Evolutionary conservation across 2,329 filamentous ascomycete genomes (phyloP).

Genomic region (Aspergillus pseudonomiae): DNA sequence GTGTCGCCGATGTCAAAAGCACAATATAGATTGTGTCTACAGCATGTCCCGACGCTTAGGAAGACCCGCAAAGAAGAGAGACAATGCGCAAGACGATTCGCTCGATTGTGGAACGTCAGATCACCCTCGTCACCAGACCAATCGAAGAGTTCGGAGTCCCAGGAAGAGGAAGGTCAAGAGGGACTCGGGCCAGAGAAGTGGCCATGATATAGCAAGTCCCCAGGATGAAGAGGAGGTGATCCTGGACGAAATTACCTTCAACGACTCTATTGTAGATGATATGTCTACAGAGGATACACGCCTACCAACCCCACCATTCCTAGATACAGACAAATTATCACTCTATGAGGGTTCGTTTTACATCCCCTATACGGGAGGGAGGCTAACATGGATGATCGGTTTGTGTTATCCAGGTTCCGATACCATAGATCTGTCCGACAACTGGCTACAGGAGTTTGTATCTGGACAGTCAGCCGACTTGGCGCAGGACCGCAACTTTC

Average conservation of each 20-base stretch:
- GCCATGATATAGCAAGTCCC: not conserved
- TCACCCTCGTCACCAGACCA: not conserved
- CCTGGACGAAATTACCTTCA: slow-evolving; percentile 10
- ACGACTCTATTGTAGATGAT: slow-evolving; percentile 13
- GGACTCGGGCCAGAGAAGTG: not conserved
- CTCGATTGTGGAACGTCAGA: not conserved
- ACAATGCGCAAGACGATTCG: slow-evolving; percentile 8
- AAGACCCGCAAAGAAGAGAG: slow-evolving; percentile 37
- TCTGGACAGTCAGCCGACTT: slow-evolving; percentile 20
- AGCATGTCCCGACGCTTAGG: slow-evolving; percentile 40
- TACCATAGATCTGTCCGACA: slow-evolving; percentile 27
- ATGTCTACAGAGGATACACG: slow-evolving; percentile 11
- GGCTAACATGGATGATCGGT: not conserved
- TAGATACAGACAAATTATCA: slow-evolving; percentile 12
- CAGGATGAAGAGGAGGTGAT: slow-evolving; percentile 2
- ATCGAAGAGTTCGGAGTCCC: slow-evolving; percentile 14
- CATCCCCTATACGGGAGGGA: not conserved
- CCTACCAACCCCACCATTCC: slow-evolving; percentile 14
- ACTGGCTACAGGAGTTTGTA: slow-evolving; percentile 35
- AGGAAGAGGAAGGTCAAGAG: slow-evolving; percentile 18
- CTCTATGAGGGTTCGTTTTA: slow-evolving; percentile 17
- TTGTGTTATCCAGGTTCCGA: slow-evolving; percentile 17
- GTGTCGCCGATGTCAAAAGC: slow-evolving; percentile 38
- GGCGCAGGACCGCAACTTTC: slow-evolving; percentile 13
- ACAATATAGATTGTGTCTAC: slow-evolving; percentile 39